phyloP scores from a whole-genome alignment of 176 grass and related monocot species.

The Oryza australiensis region DNA sequence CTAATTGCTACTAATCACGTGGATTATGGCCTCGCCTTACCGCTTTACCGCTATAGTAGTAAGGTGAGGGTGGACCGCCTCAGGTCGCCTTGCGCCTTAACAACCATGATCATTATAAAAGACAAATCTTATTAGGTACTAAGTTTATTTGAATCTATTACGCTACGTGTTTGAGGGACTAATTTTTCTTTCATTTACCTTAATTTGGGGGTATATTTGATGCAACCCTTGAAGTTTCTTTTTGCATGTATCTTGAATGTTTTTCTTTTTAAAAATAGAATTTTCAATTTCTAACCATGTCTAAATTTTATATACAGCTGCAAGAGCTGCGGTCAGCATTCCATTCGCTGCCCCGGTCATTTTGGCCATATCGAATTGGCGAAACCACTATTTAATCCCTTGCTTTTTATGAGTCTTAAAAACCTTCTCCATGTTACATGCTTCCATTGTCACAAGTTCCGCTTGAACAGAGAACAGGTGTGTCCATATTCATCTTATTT shows the following conservation, averaged over 20 bases:
- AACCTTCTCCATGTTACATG: constrained; percentile 66
- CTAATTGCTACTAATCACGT: too few relatives aligned
- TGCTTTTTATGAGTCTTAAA: constrained; percentile 64
- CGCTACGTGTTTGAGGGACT: neutral
- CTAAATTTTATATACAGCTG: constrained; percentile 53
- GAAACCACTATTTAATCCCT: constrained; percentile 73
- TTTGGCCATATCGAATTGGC: constrained; percentile 89
- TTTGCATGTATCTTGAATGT: neutral
- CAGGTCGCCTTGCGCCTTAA: too few relatives aligned
- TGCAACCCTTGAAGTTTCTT: neutral
- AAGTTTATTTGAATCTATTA: neutral
- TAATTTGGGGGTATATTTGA: neutral
- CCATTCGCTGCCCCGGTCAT: constrained; percentile 71
- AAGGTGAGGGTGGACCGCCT: too few relatives aligned
- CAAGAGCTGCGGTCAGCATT: constrained; percentile 77
- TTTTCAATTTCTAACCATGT: constrained; percentile 18
- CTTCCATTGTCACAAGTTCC: constrained; percentile 82
- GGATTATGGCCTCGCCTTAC: too few relatives aligned
- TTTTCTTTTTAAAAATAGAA: neutral
- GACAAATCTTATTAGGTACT: neutral
- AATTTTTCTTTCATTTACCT: constrained; percentile 1
- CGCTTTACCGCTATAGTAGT: too few relatives aligned
- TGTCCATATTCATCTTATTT: neutral
- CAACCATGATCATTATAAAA: too few relatives aligned
- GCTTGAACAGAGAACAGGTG: constrained; percentile 53